Conservation (phyloP, 2,329 filamentous ascomycete species). For the Aspergillus ustus region DNA sequence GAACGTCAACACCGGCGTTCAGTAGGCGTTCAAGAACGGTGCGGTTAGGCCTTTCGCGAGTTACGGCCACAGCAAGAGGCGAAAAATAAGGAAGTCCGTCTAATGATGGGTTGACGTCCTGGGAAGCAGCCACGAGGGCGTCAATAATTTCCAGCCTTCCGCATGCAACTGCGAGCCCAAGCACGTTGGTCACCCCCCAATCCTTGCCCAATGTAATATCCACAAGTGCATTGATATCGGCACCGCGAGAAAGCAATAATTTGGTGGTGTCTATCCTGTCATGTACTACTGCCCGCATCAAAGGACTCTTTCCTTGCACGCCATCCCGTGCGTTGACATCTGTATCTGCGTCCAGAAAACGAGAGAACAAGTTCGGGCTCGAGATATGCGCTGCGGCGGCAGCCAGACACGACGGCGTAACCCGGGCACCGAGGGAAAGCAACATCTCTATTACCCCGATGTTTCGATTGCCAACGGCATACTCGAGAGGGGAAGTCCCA, state of each 20-base stretch:
- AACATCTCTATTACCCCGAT: background rate
- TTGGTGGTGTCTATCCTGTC: background rate
- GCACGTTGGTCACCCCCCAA: background rate
- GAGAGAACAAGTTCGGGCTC: background rate
- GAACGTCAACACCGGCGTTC: background rate
- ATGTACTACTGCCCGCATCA: background rate
- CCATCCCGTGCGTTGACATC: background rate
- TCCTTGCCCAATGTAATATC: background rate
- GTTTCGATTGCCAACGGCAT: background rate
- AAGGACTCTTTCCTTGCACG: background rate
- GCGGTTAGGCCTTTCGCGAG: background rate
- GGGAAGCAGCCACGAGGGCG: background rate
- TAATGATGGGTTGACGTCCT: background rate
- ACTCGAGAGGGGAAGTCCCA: background rate
- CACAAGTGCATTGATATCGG: conserved; percentile 2
- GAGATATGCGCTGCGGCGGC: background rate
- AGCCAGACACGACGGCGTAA: conserved; percentile 6
- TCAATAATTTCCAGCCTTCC: background rate
- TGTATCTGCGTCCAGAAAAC: background rate
- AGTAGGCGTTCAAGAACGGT: background rate
- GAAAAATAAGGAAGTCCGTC: background rate
- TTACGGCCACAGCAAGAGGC: conserved; percentile 3
- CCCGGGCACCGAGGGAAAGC: background rate
- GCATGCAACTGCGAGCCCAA: background rate
- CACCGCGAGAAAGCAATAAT: background rate